phyloP scores from a whole-genome alignment of 2,329 filamentous ascomycete genomes.

The Madurella mycetomatis region DNA sequence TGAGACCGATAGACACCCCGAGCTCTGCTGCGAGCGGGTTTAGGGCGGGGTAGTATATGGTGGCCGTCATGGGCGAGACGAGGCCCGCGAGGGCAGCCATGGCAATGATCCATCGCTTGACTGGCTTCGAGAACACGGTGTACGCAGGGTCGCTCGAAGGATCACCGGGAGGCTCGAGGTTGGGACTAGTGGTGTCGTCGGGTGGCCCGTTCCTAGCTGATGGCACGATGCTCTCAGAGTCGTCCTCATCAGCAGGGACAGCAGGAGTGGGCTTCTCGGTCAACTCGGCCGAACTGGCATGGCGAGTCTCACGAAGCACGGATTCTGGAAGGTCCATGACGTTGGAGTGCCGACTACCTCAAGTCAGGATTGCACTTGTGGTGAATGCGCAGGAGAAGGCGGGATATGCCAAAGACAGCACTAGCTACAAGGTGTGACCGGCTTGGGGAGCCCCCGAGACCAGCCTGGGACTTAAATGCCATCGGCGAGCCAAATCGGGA shows the following conservation, averaged over 20 bases:
- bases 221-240: not conserved
- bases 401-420: not conserved
- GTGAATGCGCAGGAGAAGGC: not conserved
- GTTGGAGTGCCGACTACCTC: not conserved
- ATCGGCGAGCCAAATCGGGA: not conserved
- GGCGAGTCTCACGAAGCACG: not conserved
- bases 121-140: conserved; percentile 36
- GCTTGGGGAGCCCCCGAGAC: not conserved
- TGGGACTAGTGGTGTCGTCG: conserved; percentile 23
- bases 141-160: conserved; percentile 28
- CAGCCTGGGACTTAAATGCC: not conserved
- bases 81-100: conserved; percentile 52
- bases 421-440: not conserved
- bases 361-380: not conserved
- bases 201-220: not conserved
- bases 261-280: not conserved
- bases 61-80: conserved; percentile 56
- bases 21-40: conserved; percentile 37
- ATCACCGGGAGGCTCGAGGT: conserved; percentile 34
- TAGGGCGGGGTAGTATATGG: conserved; percentile 50
- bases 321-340: not conserved
- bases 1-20: conserved; percentile 35
- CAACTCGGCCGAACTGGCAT: not conserved
- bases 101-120: conserved; percentile 48
- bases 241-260: not conserved